Evolutionary conservation across 2,329 filamentous ascomycete genomes (phyloP).

Genomic region (Capronia epimyces): DNA sequence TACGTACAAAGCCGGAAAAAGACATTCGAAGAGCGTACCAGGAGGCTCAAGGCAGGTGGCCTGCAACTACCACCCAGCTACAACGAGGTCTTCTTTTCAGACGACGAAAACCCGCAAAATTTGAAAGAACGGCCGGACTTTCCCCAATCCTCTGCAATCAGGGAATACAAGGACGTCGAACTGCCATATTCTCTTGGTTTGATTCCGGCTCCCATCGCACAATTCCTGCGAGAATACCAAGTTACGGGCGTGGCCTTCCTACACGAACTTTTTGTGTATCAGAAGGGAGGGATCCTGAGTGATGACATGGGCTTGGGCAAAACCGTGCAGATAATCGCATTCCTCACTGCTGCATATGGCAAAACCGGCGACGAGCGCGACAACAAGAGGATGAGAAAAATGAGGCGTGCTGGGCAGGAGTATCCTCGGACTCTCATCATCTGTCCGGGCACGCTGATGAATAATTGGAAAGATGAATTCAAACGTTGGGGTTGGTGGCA

Average conservation of each 20-base stretch:
- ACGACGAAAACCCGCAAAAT: constrained; percentile 58
- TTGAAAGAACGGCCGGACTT: constrained; percentile 68
- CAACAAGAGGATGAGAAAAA: constrained; percentile 77
- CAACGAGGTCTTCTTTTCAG: constrained; percentile 68
- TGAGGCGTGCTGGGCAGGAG: constrained; percentile 63
- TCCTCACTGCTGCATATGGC: constrained; percentile 84
- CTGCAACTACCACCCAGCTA: constrained; percentile 73
- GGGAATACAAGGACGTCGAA: constrained; percentile 67
- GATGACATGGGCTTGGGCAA: constrained; percentile 98
- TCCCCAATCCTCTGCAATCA: constrained; percentile 55
- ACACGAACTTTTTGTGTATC: constrained; percentile 82
- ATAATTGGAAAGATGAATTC: constrained; percentile 87
- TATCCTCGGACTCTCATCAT: constrained; percentile 81
- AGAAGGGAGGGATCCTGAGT: constrained; percentile 82
- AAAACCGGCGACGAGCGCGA: constrained; percentile 89
- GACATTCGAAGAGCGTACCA: constrained; percentile 61
- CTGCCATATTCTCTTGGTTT: constrained; percentile 70
- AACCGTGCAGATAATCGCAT: constrained; percentile 91
- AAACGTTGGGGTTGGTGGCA: constrained; percentile 95
- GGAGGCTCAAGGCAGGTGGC: constrained; percentile 59
- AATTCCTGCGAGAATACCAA: constrained; percentile 89
- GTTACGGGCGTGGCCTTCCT: constrained; percentile 78
- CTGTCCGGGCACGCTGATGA: constrained; percentile 80
- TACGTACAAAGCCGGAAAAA: constrained; percentile 65
- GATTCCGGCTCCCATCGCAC: constrained; percentile 83